Percentiles rank a stretch among this genome's conserved stretches.
Conservation (phyloP, 805 yeast genomes). For the Pichia gijzeniarum region DNA sequence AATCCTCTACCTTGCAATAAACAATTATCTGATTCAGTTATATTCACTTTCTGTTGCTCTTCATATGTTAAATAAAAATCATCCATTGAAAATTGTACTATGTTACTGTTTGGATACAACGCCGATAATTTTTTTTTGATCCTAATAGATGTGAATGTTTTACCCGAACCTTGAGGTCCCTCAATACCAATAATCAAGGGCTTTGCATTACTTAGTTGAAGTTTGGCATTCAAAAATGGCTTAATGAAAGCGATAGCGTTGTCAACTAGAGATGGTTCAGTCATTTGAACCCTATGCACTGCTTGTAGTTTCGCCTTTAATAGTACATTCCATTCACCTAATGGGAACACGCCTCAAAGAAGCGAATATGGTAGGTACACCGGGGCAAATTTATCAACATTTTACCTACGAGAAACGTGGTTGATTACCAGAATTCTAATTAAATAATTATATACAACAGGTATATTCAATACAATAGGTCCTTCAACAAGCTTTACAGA, state of each 20-base stretch:
- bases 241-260: constrained; percentile 17
- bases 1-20: constrained; percentile 73
- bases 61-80: constrained; percentile 71
- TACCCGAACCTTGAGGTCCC: constrained; percentile 82
- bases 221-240: constrained; percentile 25
- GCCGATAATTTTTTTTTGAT: constrained; percentile 31
- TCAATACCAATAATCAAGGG: constrained; percentile 47
- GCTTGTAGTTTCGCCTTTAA: too few species aligned
- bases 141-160: constrained; percentile 47
- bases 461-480: too few species aligned
- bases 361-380: too few species aligned
- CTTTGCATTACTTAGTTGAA: constrained; percentile 9
- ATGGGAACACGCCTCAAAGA: too few species aligned
- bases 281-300: too few species aligned
- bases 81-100: constrained; percentile 66
- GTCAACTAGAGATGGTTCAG: constrained; percentile 1
- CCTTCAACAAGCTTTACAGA: too few species aligned
- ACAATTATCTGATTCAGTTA: constrained; percentile 30
- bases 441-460: too few species aligned
- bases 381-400: too few species aligned
- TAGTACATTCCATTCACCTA: too few species aligned
- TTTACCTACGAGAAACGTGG: too few species aligned
- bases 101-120: constrained; percentile 32
- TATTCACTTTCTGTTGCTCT: constrained; percentile 48
- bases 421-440: too few species aligned